These are phyloP conservation scores for Polymyxa betae DNA, from an alignment of 208 protist species.

Conservation along the genomic window DNA sequence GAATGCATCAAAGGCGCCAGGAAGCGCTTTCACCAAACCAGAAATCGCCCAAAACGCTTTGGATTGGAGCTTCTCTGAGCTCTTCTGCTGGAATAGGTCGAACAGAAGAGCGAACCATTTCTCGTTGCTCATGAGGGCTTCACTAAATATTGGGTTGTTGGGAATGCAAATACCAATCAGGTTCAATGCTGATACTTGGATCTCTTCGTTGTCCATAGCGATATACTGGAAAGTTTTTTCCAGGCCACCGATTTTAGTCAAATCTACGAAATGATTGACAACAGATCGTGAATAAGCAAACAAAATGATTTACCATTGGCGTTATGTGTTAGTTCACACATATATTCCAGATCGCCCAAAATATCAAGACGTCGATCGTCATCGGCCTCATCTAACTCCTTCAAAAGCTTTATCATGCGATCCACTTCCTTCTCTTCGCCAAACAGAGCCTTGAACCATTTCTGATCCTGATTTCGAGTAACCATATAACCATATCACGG, in stretches of 20 bases:
- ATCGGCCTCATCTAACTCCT: neutral
- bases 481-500: neutral
- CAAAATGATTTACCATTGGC: neutral
- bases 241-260: constrained; percentile 14
- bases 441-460: constrained; percentile 31
- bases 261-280: constrained; percentile 7
- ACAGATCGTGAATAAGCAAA: neutral
- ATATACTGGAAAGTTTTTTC: neutral
- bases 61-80: neutral
- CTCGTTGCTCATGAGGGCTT: neutral
- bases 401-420: neutral
- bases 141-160: neutral
- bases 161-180: neutral
- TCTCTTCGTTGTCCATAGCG: neutral
- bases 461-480: constrained; percentile 3
- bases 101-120: neutral
- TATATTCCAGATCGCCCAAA: constrained; percentile 5
- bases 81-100: neutral
- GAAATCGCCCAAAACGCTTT: constrained; percentile 37
- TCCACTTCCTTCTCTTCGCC: neutral
- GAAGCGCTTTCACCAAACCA: neutral
- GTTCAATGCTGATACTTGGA: neutral
- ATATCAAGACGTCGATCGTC: neutral
- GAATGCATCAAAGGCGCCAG: neutral
- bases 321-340: constrained; percentile 41